Conservation (phyloP, 2,329 filamentous ascomycete species). For the Colletotrichum tamarilloi region DNA sequence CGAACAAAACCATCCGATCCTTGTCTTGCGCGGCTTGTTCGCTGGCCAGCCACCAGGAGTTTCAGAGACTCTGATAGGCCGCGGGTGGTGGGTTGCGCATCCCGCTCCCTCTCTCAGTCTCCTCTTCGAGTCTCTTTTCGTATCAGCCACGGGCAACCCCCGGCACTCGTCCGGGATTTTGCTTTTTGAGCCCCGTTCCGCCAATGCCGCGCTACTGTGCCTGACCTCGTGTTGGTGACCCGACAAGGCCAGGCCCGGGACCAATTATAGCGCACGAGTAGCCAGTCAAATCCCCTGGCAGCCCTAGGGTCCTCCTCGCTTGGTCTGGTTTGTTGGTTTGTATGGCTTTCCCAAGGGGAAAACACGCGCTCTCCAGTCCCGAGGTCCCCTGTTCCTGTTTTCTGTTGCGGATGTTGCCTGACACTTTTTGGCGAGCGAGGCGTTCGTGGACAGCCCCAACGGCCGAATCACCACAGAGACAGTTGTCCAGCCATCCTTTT, state of each 20-base stretch:
- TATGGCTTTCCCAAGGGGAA: neutral
- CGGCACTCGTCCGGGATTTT: constrained; percentile 18
- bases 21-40: constrained; percentile 7
- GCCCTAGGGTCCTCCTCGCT: constrained; percentile 6
- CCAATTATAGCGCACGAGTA: constrained; percentile 24
- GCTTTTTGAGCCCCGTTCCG: constrained; percentile 13
- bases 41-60: constrained; percentile 18
- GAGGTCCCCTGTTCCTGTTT: neutral
- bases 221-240: constrained; percentile 32
- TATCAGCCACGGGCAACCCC: neutral
- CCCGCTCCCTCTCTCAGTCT: neutral
- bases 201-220: constrained; percentile 34
- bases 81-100: neutral
- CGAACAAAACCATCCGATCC: constrained; percentile 14
- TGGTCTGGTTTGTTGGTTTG: neutral
- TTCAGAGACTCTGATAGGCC: constrained; percentile 17
- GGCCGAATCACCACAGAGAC: constrained; percentile 23
- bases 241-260: neutral
- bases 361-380: neutral
- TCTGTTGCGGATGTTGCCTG: neutral
- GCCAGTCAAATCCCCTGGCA: constrained; percentile 4
- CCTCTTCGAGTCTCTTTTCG: neutral
- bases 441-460: neutral
- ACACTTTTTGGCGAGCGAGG: neutral
- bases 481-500: constrained; percentile 17